Evolutionary conservation across 495 filamentous ascomycete genomes (phyloP).

Genomic region (Penicillium maclennaniae): DNA sequence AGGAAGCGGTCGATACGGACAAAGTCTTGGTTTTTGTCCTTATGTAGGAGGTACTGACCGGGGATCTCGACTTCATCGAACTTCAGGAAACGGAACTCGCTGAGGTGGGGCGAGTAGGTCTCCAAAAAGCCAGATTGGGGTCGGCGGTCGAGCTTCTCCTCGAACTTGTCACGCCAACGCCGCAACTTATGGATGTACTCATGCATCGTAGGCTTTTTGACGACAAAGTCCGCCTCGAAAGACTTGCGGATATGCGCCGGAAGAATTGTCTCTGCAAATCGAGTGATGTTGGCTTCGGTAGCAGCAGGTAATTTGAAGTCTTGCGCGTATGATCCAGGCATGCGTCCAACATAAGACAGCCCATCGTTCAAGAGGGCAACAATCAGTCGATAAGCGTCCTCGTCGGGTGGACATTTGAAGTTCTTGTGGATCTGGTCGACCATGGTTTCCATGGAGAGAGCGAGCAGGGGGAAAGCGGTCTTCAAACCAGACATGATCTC

Average conservation of each 20-base stretch:
- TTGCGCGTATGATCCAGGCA: conserved; percentile 78
- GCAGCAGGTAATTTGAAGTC: conserved; percentile 85
- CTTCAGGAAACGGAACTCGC: conserved; percentile 94
- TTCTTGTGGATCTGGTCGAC: conserved; percentile 97
- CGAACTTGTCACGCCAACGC: conserved; percentile 95
- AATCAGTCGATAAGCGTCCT: conserved; percentile 97
- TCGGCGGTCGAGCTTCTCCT: conserved; percentile 94
- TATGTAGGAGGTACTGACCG: conserved; percentile 92
- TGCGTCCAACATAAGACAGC: conserved; percentile 79
- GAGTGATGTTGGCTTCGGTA: conserved; percentile 92
- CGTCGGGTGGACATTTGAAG: conserved; percentile 97
- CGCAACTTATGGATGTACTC: conserved; percentile 97
- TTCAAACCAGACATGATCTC: conserved; percentile 92
- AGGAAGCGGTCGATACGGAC: conserved; percentile 94
- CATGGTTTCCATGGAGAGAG: conserved; percentile 98
- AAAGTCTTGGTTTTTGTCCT: conserved; percentile 98
- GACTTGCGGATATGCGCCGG: conserved; percentile 87
- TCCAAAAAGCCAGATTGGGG: conserved; percentile 67
- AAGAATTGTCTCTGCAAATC: conserved; percentile 94
- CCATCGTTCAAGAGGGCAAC: conserved; percentile 95
- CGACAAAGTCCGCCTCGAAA: conserved; percentile 94
- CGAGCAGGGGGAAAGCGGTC: conserved; percentile 92
- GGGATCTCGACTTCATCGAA: conserved; percentile 98
- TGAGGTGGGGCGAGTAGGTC: conserved; percentile 78
- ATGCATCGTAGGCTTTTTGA: conserved; percentile 88